Percentiles rank a stretch among this genome's conserved stretches.
These are phyloP conservation scores for Daldinia eschscholtzii DNA, from an alignment of 2,329 filamentous ascomycete species.

Conservation along the genomic window DNA sequence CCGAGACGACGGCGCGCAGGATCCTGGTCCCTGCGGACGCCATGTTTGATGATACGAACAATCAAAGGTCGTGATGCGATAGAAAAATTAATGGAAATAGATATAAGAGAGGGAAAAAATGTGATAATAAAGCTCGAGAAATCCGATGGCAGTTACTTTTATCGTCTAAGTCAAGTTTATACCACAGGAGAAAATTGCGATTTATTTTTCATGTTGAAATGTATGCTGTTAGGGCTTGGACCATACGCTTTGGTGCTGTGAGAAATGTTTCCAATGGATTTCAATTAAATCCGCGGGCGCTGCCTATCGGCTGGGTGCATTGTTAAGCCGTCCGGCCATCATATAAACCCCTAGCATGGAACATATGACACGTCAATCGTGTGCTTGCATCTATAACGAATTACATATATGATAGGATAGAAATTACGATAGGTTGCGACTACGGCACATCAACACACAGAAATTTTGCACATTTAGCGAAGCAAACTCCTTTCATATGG, in stretches of 20 bases:
- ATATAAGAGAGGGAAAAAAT: neutral
- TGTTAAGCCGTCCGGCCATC: neutral
- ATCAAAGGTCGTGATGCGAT: neutral
- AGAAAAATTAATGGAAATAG: neutral
- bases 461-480: neutral
- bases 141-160: too few relatives aligned
- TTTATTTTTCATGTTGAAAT: too few relatives aligned
- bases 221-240: too few relatives aligned
- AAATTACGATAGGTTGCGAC: neutral
- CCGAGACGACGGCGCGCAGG: slow-evolving; percentile 23
- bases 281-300: neutral
- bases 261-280: neutral
- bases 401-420: neutral
- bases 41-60: slow-evolving; percentile 14
- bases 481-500: neutral
- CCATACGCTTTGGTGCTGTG: neutral
- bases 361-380: neutral
- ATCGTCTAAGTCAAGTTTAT: too few relatives aligned
- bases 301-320: neutral
- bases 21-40: slow-evolving; percentile 5
- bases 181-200: too few relatives aligned
- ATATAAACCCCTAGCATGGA: neutral
- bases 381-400: neutral
- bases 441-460: neutral
- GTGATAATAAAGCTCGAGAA: neutral